Conservation (phyloP, 257 asterid species). For the Marsdenia floribunda region DNA sequence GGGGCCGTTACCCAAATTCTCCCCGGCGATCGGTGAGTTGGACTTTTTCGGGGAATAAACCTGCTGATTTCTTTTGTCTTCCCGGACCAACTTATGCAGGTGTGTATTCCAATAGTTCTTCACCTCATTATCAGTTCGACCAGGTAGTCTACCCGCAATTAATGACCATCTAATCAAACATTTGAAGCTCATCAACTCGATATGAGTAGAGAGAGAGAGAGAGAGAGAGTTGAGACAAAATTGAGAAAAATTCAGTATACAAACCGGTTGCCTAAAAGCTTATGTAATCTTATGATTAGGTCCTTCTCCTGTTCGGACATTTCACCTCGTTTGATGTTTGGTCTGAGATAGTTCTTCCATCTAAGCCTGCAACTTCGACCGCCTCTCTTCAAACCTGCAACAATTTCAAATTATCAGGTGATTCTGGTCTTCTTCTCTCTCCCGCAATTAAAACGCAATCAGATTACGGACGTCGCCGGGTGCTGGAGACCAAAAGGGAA, state of each 20-base stretch:
- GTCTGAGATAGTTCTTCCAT: constrained; percentile 63
- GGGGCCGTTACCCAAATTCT: neutral
- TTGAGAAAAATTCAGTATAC: neutral
- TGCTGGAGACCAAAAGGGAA: no score
- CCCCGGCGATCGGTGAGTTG: neutral
- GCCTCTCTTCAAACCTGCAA: constrained; percentile 44
- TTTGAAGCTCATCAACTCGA: no score
- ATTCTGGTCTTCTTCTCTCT: no score
- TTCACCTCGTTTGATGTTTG: constrained; percentile 57
- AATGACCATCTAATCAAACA: constrained; percentile 43
- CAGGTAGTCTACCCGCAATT: constrained; percentile 59
- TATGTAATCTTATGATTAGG: constrained; percentile 56
- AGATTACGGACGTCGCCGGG: no score
- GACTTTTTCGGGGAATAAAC: neutral
- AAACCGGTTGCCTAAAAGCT: constrained; percentile 65
- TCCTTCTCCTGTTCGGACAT: constrained; percentile 57
- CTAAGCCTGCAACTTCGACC: constrained; percentile 62
- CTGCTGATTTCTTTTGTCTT: constrained; percentile 14
- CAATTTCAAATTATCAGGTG: neutral
- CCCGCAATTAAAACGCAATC: no score
- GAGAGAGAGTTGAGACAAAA: neutral
- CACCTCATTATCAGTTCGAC: constrained; percentile 60
- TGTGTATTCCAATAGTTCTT: constrained; percentile 64
- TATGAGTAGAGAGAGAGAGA: no score
- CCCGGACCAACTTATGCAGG: constrained; percentile 42